A percentile compares a stretch with the other conserved stretches of the same genome.
These are phyloP conservation scores for Globisporangium middletonii DNA, from an alignment of 352 stramenopile species.

Conservation along the genomic window DNA sequence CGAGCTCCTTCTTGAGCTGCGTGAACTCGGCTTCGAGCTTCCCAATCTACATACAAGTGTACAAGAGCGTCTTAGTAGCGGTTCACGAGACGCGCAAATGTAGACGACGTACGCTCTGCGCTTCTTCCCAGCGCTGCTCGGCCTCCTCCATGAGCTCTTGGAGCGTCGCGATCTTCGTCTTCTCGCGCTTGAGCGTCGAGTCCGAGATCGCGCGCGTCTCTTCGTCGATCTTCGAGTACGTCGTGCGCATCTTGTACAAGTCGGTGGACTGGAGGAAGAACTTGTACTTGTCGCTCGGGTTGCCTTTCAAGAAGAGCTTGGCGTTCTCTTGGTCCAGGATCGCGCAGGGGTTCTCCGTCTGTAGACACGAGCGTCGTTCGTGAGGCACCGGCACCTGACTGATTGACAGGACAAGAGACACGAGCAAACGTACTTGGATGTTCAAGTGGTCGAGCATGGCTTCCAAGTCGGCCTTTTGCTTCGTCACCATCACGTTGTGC, in stretches of 20 bases:
- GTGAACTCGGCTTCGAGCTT: slow-evolving; percentile 68
- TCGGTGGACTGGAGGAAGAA: slow-evolving; percentile 98
- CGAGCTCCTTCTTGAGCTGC: slow-evolving; percentile 70
- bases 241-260: slow-evolving; percentile 88
- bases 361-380: slow-evolving; percentile 19
- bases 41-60: slow-evolving; percentile 36
- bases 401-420: not conserved
- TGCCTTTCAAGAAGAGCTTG: slow-evolving; percentile 96
- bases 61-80: too few relatives aligned
- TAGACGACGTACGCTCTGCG: slow-evolving; percentile 46
- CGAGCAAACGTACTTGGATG: slow-evolving; percentile 43
- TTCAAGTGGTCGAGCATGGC: slow-evolving; percentile 93
- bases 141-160: slow-evolving; percentile 58
- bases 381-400: not conserved
- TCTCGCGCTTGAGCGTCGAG: slow-evolving; percentile 59
- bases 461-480: slow-evolving; percentile 90
- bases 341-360: slow-evolving; percentile 96
- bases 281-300: slow-evolving; percentile 93
- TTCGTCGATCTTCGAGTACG: slow-evolving; percentile 84
- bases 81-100: too few relatives aligned
- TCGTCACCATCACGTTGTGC: slow-evolving; percentile 51
- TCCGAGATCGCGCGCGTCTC: slow-evolving; percentile 60
- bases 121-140: slow-evolving; percentile 65
- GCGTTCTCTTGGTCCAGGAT: slow-evolving; percentile 98
- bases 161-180: slow-evolving; percentile 51